Conservation (phyloP, 2,329 filamentous ascomycete species). For the Colletotrichum sp. region DNA sequence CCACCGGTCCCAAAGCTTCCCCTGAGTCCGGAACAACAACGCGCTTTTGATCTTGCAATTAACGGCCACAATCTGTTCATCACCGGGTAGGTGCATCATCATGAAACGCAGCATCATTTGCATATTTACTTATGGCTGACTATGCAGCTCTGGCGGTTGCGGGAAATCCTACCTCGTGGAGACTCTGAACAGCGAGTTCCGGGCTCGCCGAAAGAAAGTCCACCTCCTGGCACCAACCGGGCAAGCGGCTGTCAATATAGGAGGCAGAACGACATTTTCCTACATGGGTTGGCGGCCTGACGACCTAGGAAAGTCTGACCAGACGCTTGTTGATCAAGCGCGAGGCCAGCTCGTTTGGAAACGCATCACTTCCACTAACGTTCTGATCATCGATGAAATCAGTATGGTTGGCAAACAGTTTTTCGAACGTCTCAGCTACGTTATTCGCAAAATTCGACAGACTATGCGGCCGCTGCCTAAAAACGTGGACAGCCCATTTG, state of each 20-base stretch:
- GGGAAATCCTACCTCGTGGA: not conserved
- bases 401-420: constrained; percentile 72
- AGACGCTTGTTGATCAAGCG: not conserved
- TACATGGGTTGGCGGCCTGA: not conserved
- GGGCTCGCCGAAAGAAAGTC: not conserved
- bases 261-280: not conserved
- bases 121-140: not conserved
- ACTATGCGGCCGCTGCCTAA: not conserved
- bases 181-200: not conserved
- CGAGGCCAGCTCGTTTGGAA: constrained; percentile 31
- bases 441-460: constrained; percentile 27
- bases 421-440: constrained; percentile 60
- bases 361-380: constrained; percentile 50
- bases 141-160: not conserved
- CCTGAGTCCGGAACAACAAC: not conserved
- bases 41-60: not conserved
- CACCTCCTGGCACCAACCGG: not conserved
- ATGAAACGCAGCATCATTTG: too few species aligned
- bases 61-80: not conserved
- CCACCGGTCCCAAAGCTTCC: not conserved
- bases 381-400: constrained; percentile 71
- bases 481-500: not conserved
- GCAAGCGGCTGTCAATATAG: not conserved
- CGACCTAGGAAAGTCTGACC: not conserved
- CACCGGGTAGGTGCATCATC: not conserved